Conservation (phyloP, 2,329 filamentous ascomycete genomes). For the Diaporthe sp. region DNA sequence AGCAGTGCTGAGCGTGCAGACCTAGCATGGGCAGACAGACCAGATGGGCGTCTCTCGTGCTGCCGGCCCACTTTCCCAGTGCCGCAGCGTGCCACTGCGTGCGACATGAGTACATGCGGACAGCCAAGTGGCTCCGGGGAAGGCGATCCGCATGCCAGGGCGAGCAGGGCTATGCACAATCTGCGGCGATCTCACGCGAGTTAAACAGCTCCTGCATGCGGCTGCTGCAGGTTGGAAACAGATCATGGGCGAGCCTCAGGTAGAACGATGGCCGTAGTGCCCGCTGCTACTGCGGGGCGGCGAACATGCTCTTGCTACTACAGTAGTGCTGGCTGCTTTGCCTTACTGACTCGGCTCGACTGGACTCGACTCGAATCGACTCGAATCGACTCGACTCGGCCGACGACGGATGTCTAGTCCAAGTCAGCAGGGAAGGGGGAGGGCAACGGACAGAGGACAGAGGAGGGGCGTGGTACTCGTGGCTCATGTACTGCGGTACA, state of each 20-base stretch:
- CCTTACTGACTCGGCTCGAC: not conserved
- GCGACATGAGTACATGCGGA: not conserved
- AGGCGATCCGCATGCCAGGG: conserved; percentile 26
- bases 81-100: conserved; percentile 23
- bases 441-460: not conserved
- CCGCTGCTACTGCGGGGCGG: conserved; percentile 6
- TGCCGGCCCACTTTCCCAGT: conserved; percentile 14
- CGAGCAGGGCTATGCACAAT: conserved; percentile 28
- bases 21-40: not conserved
- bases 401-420: not conserved
- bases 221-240: conserved; percentile 25
- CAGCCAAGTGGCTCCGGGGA: conserved; percentile 24
- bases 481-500: not conserved
- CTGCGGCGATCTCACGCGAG: conserved; percentile 25
- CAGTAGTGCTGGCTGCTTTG: not conserved
- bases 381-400: not conserved
- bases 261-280: conserved; percentile 1
- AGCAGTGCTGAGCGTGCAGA: not conserved
- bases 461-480: no score
- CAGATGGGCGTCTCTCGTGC: conserved; percentile 16
- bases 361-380: no score
- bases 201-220: conserved; percentile 31
- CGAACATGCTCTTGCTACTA: not conserved
- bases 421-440: not conserved
- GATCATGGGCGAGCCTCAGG: not conserved